A percentile compares a stretch with the other conserved stretches of the same genome.
phyloP scores from a whole-genome alignment of 169 alveolate species.

The Babesia caballi region DNA sequence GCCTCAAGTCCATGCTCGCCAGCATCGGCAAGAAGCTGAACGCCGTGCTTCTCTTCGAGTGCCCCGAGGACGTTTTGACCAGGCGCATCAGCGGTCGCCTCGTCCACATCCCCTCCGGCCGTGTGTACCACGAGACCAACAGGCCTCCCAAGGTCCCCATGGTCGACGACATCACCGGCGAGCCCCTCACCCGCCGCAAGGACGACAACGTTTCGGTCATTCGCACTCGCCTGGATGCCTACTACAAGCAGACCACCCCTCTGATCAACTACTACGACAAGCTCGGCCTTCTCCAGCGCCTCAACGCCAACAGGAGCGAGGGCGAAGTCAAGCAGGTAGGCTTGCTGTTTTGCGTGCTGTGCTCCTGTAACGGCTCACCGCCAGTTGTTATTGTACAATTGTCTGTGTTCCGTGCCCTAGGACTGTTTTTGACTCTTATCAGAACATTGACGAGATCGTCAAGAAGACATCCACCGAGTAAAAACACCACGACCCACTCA shows the following conservation, averaged over 20 bases:
- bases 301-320: slow-evolving; percentile 69
- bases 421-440: background rate
- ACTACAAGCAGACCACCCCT: slow-evolving; percentile 69
- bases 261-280: slow-evolving; percentile 66
- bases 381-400: background rate
- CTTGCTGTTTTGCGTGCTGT: background rate
- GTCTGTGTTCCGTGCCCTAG: background rate
- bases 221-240: slow-evolving; percentile 66
- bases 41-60: slow-evolving; percentile 85
- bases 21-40: slow-evolving; percentile 66
- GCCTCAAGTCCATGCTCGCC: slow-evolving; percentile 59
- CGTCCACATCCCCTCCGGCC: slow-evolving; percentile 91
- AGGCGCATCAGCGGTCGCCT: slow-evolving; percentile 90
- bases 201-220: slow-evolving; percentile 72
- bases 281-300: slow-evolving; percentile 50
- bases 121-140: slow-evolving; percentile 88
- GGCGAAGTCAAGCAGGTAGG: slow-evolving; percentile 41
- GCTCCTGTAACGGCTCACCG: background rate
- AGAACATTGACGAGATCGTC: background rate
- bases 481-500: too few relatives aligned
- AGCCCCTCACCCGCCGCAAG: slow-evolving; percentile 46
- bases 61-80: slow-evolving; percentile 83
- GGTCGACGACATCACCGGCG: slow-evolving; percentile 88
- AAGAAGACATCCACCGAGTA: background rate
- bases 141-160: slow-evolving; percentile 87